Base-by-base conservation (phyloP, 352 stramenopile genomes). In the Thalassiosira mediterranea region DNA sequence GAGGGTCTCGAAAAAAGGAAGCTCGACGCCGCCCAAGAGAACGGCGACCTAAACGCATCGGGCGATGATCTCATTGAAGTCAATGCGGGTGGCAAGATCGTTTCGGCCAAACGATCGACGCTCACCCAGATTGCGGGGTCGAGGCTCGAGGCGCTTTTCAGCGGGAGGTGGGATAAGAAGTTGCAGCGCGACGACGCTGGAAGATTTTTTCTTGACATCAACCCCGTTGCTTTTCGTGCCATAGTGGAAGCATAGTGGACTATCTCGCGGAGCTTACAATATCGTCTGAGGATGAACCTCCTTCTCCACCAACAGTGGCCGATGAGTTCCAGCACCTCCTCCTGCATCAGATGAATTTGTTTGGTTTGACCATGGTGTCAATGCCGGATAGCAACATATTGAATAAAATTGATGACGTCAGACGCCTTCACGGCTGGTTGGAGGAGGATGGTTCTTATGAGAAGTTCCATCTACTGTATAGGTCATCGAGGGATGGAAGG, bases 151-250 rank as follows among this genome's bases (percentile, higher is more conserved):
- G 51, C 64, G 48, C 21, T 74, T 2, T 74, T 74, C 17, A 59
- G 64, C 38, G 64, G 64, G 5, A 21, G 38, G 21, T 74, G 54
- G 52, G 64, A 67, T 1, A 59, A 67, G 38, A 67, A 66, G 0
- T 23, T 74, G 13, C 23, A 34, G 1, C 13, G 44, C 19, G 64
- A 74, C 48, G n/a, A 5, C 10, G 26, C 40, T 2, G 53, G 53
- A n/a, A 17, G 64, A 3, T 46, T 74, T 40, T 74, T 74, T 38
- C 28, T 74, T 11, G 64, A 74, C 59, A 38, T 74, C 23, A 59
- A 67, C 48, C 23, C 37, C 1, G n/a, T 28, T 13, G 26, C 15
- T 3, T 74, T 74, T 23, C 52, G 48, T 28, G 47, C 44, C 1
- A 62, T 70, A 15, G 44, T 70, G 3, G 61, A 63, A 29, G 19